Conservation (phyloP, 2,329 filamentous ascomycete species). For the Akanthomyces uredinophilus region DNA sequence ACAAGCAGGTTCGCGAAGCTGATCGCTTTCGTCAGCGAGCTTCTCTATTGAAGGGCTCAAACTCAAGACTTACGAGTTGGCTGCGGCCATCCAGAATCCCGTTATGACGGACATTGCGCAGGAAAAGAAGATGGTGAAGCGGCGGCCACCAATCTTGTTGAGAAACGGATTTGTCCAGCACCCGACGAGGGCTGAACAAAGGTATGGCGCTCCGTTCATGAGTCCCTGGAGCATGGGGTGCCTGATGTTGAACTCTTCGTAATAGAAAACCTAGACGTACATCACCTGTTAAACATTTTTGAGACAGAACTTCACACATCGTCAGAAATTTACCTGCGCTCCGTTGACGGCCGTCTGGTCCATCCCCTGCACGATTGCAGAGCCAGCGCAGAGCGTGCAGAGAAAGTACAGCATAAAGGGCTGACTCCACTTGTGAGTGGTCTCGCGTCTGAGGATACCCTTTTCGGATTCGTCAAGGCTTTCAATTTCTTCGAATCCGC, state of each 20-base stretch:
- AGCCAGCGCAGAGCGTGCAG: slow-evolving; percentile 30
- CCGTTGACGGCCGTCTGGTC: slow-evolving; percentile 62
- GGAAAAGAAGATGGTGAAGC: slow-evolving; percentile 60
- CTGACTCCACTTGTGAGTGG: slow-evolving; percentile 28
- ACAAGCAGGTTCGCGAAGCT: slow-evolving; percentile 22
- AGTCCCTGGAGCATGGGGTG: slow-evolving; percentile 47
- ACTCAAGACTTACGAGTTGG: slow-evolving; percentile 17
- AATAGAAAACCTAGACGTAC: slow-evolving; percentile 30
- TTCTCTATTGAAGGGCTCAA: neutral
- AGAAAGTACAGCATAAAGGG: slow-evolving; percentile 32
- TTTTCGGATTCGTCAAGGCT: slow-evolving; percentile 27
- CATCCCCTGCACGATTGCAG: slow-evolving; percentile 61
- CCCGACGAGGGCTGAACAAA: slow-evolving; percentile 41
- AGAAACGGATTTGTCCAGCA: slow-evolving; percentile 37
- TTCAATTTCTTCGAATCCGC: slow-evolving; percentile 26
- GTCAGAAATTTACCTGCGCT: slow-evolving; percentile 52
- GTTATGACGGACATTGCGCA: slow-evolving; percentile 48
- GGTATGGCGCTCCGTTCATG: slow-evolving; percentile 49
- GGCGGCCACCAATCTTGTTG: slow-evolving; percentile 57
- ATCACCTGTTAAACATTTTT: neutral
- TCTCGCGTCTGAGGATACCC: slow-evolving; percentile 24
- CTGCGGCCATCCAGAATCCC: slow-evolving; percentile 51
- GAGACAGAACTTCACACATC: no score
- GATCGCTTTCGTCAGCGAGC: neutral
- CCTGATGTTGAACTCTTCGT: slow-evolving; percentile 27